Evolutionary conservation across 2,329 filamentous ascomycete species (phyloP).

Genomic region (Helminthosporium solani): DNA sequence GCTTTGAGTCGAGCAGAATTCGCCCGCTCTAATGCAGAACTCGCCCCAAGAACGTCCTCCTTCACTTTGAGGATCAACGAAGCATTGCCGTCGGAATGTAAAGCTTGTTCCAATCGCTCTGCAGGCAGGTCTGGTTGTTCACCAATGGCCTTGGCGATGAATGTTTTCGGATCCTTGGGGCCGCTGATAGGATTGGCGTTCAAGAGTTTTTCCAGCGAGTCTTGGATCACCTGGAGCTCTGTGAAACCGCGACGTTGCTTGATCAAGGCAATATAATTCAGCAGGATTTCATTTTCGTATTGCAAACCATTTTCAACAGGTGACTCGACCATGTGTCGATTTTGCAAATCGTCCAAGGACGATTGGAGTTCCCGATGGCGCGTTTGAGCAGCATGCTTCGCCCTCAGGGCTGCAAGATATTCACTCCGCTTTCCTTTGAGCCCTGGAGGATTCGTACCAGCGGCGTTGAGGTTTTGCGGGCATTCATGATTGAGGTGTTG

Average conservation of each 20-base stretch:
- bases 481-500: slow-evolving; percentile 37
- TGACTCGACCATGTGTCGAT: slow-evolving; percentile 23
- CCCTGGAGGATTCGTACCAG: slow-evolving; percentile 36
- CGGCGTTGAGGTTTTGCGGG: slow-evolving; percentile 24
- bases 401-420: slow-evolving; percentile 50
- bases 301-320: slow-evolving; percentile 33
- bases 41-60: slow-evolving; percentile 41
- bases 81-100: slow-evolving; percentile 22
- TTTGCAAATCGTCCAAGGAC: slow-evolving; percentile 34
- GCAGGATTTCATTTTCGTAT: slow-evolving; percentile 29
- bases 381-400: slow-evolving; percentile 44
- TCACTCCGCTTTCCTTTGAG: slow-evolving; percentile 46
- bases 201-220: slow-evolving; percentile 45
- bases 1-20: slow-evolving; percentile 22
- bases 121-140: slow-evolving; percentile 42
- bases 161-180: slow-evolving; percentile 25
- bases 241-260: slow-evolving; percentile 48
- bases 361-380: slow-evolving; percentile 37
- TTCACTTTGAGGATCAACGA: slow-evolving; percentile 39
- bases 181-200: slow-evolving; percentile 36
- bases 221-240: slow-evolving; percentile 50
- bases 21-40: slow-evolving; percentile 34
- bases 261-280: slow-evolving; percentile 47
- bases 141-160: slow-evolving; percentile 33
- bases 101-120: slow-evolving; percentile 28